Conservation (phyloP, 495 filamentous ascomycete species). For the Opeltia flavorubescens region DNA sequence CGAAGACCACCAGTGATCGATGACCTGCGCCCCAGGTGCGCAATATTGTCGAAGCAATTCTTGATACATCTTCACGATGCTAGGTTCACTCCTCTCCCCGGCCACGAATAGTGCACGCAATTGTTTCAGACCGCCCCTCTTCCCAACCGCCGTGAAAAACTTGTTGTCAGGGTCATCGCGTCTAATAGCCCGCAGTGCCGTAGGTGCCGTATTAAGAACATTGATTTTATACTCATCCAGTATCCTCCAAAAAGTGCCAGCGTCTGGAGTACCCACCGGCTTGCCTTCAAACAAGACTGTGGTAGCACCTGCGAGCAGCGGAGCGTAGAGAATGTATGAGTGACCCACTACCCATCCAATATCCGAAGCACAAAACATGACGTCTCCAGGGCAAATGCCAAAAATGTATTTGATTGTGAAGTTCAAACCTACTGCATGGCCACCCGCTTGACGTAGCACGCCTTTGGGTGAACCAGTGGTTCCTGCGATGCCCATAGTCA, state of each 20-base stretch:
- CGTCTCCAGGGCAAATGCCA: slow-evolving; percentile 63
- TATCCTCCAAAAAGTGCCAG: slow-evolving; percentile 77
- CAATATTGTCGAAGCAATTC: slow-evolving; percentile 50
- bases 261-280: slow-evolving; percentile 78
- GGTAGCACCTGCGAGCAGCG: slow-evolving; percentile 69
- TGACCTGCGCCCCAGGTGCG: slow-evolving; percentile 47
- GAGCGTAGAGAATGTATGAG: slow-evolving; percentile 74
- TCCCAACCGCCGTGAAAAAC: slow-evolving; percentile 44
- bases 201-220: slow-evolving; percentile 73
- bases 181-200: slow-evolving; percentile 72
- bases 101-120: slow-evolving; percentile 70
- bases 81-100: slow-evolving; percentile 79
- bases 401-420: slow-evolving; percentile 69
- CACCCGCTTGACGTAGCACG: slow-evolving; percentile 68
- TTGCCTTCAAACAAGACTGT: slow-evolving; percentile 89
- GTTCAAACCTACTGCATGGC: slow-evolving; percentile 75
- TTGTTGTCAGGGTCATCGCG: slow-evolving; percentile 67
- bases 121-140: slow-evolving; percentile 49
- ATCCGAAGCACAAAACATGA: slow-evolving; percentile 73
- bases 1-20: slow-evolving; percentile 96
- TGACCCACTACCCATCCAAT: slow-evolving; percentile 82
- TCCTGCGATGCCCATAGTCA: too few relatives aligned
- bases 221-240: slow-evolving; percentile 76
- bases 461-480: slow-evolving; percentile 86
- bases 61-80: slow-evolving; percentile 68